Percentiles rank a stretch among this genome's conserved stretches.
phyloP scores from a whole-genome alignment of 1,284 basidiomycete species.

The Austropuccinia psidii region DNA sequence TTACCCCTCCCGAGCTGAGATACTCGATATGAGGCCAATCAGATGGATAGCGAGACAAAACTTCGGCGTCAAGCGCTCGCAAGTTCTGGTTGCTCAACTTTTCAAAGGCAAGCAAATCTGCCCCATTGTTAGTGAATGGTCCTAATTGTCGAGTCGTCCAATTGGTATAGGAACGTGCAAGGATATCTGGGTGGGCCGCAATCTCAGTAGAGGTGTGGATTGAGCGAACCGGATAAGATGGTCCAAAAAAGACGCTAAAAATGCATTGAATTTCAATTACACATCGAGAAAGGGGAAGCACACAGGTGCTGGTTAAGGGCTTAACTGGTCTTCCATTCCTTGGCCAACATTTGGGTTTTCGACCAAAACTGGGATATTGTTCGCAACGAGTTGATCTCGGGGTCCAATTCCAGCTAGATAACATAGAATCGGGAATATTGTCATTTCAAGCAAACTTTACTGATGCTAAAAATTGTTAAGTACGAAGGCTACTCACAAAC shows the following conservation, averaged over 20 bases:
- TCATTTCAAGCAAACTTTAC: too few species aligned
- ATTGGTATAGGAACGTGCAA: not conserved
- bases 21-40: slow-evolving; percentile 36
- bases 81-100: not conserved
- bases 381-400: slow-evolving; percentile 11
- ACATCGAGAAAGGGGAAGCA: too few species aligned
- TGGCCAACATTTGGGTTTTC: slow-evolving; percentile 25
- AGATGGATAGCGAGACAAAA: not conserved
- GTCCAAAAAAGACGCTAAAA: slow-evolving; percentile 22
- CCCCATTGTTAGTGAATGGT: slow-evolving; percentile 9
- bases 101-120: slow-evolving; percentile 24
- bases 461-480: too few species aligned
- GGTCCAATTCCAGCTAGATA: slow-evolving; percentile 12
- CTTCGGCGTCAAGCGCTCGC: not conserved
- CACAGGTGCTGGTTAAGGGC: not conserved
- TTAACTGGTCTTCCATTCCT: slow-evolving; percentile 29
- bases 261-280: too few species aligned
- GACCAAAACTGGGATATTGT: slow-evolving; percentile 14
- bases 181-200: not conserved
- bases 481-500: not conserved
- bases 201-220: slow-evolving; percentile 12
- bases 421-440: too few species aligned
- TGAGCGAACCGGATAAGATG: slow-evolving; percentile 12
- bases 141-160: slow-evolving; percentile 12
- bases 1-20: slow-evolving; percentile 19